Base-by-base conservation (phyloP, 768 basidiomycete species). In the Trametes cubensis region DNA sequence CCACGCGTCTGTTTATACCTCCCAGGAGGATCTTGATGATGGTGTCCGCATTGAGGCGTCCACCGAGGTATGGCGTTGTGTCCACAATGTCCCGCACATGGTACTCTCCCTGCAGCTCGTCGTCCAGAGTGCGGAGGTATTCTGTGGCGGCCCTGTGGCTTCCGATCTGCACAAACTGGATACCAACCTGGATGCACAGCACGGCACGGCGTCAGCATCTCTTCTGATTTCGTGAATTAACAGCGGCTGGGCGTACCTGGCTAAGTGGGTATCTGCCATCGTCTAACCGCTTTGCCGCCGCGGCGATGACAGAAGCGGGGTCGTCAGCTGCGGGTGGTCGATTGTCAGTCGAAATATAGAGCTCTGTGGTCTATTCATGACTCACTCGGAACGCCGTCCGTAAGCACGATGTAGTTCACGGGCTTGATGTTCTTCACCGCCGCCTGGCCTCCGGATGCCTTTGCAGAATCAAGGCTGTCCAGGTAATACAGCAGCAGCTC, bases 131-230 rank as follows among this genome's bases (percentile, higher is more conserved):
- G 58, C 77, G 70, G 47, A 85, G 76, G 66, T 70, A 87, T 67
- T 73, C 74, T 3, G 78, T 66, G 47, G 85, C 76, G 47, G 53
- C 66, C 39, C 59, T 70, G 66, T 69, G 72, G 63, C 82, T 71
- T 5, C 89, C 89, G 39, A 92, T 83, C 71, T 91, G 90, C 1
- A 92, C 81, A 53, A 92, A 88, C 64, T 89, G 87, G 26, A 89
- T 81, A 0, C 88, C 86, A 18, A 89, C 76, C 81, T 89, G 69
- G 18, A 6, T 45, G 7, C 25, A 47, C 30, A 70, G 40, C 23
- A 25, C 39, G 5, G 44, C 30, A 41, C 15, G 44, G 17, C 41
- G 21, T n/a, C 39, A 14, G 52, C 38, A 54, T 23, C n/a, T 34
- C 50, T 18, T 18, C 18, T 2, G 25, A n/a, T 11, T 5, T 23